phyloP scores from a whole-genome alignment of 1,139 yeast species.

The Diutina scorzettiae region DNA sequence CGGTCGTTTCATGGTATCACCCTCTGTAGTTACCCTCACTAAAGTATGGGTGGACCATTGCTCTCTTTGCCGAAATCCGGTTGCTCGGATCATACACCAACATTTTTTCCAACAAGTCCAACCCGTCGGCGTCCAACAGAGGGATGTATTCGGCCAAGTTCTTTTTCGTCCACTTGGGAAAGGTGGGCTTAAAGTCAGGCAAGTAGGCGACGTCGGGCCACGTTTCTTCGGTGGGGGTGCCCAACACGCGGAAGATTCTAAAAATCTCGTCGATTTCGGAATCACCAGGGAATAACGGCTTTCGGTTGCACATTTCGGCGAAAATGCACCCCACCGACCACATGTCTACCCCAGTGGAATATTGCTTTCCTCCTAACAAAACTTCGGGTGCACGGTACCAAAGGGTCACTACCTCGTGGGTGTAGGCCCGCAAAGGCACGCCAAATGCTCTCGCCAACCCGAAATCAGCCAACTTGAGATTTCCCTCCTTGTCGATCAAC shows the following conservation, averaged over 20 bases:
- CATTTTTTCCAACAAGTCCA: constrained; percentile 69
- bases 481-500: constrained; percentile 89
- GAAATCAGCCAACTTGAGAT: constrained; percentile 89
- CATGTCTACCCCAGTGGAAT: constrained; percentile 96
- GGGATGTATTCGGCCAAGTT: constrained; percentile 67
- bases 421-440: constrained; percentile 89
- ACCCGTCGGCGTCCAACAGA: constrained; percentile 67
- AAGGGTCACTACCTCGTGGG: constrained; percentile 94
- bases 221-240: constrained; percentile 85
- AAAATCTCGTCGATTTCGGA: constrained; percentile 94
- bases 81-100: constrained; percentile 89
- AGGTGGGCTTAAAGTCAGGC: constrained; percentile 91
- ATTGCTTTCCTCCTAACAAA: constrained; percentile 89
- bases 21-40: constrained; percentile 24
- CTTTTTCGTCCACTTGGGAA: constrained; percentile 88
- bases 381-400: constrained; percentile 99
- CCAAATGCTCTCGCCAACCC: constrained; percentile 97
- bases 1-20: no score
- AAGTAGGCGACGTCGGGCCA: constrained; percentile 96
- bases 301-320: constrained; percentile 96
- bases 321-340: constrained; percentile 98
- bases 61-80: constrained; percentile 89
- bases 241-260: constrained; percentile 45
- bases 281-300: constrained; percentile 94
- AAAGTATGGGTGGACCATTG: constrained; percentile 84